Conservation (phyloP, 768 basidiomycete species). For the Panaeolus papilionaceus region DNA sequence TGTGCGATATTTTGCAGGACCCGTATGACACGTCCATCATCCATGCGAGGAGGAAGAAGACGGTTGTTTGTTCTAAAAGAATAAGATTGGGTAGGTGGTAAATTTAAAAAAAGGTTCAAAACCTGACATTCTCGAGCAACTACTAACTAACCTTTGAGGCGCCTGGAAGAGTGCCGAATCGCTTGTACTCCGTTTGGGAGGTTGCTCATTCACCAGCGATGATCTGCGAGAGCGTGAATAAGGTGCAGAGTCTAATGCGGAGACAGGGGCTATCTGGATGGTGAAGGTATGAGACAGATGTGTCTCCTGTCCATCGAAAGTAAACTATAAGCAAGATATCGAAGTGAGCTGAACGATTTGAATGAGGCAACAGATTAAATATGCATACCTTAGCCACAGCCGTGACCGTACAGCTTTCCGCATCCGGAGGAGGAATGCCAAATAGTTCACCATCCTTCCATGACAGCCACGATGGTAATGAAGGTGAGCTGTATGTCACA, state of each 20-base stretch:
- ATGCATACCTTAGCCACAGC: constrained; percentile 71
- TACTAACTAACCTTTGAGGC: constrained; percentile 41
- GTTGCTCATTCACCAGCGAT: constrained; percentile 44
- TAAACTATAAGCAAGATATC: constrained; percentile 50
- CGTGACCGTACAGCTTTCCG: constrained; percentile 77
- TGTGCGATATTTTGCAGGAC: constrained; percentile 80
- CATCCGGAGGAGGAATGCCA: constrained; percentile 80
- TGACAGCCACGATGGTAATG: constrained; percentile 83
- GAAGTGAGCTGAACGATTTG: constrained; percentile 16
- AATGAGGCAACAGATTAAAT: constrained; percentile 30
- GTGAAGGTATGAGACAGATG: constrained; percentile 69
- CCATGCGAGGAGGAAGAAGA: constrained; percentile 30
- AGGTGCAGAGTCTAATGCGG: constrained; percentile 47
- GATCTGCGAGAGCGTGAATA: constrained; percentile 49
- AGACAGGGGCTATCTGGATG: constrained; percentile 72
- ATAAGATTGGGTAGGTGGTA: not conserved
- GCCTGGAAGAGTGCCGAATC: constrained; percentile 53
- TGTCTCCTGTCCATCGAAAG: constrained; percentile 78
- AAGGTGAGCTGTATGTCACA: constrained; percentile 82
- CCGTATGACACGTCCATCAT: constrained; percentile 76
- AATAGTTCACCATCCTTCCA: constrained; percentile 88
- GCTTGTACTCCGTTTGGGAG: constrained; percentile 52
- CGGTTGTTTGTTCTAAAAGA: constrained; percentile 26
- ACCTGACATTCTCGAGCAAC: constrained; percentile 16
- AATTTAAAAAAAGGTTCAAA: not conserved